Percentiles rank a stretch among this genome's conserved stretches.
Evolutionary conservation across 1,284 basidiomycete genomes (phyloP).

Genomic region (Anthracocystis panici-leucophaei): DNA sequence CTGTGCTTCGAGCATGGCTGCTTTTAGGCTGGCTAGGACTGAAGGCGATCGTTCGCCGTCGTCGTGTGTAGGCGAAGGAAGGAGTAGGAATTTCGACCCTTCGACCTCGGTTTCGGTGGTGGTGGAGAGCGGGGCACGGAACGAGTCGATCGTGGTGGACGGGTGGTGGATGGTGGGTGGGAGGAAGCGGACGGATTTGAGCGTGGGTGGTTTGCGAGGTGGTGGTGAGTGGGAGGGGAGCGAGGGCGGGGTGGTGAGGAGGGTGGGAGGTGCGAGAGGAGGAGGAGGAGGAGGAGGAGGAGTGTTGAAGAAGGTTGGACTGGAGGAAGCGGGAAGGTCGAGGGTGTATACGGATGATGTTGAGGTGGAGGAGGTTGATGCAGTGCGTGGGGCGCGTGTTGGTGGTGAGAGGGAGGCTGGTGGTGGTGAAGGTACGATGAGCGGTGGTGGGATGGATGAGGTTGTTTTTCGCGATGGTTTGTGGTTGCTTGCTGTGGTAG

Average conservation of each 20-base stretch:
- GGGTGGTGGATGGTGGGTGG: slow-evolving; percentile 1
- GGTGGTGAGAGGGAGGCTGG: neutral
- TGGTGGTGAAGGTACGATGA: neutral
- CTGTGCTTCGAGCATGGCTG: slow-evolving; percentile 45
- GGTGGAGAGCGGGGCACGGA: neutral
- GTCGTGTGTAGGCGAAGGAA: neutral
- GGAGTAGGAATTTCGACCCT: slow-evolving; percentile 14
- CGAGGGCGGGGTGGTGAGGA: neutral
- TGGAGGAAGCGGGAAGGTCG: slow-evolving; percentile 2
- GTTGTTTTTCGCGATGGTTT: neutral
- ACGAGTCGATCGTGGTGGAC: slow-evolving; percentile 7
- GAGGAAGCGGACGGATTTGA: slow-evolving; percentile 31
- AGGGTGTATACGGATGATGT: slow-evolving; percentile 13
- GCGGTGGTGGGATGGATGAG: neutral
- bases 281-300: slow-evolving; percentile 1
- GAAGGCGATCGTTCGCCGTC: slow-evolving; percentile 29
- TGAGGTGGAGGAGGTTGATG: slow-evolving; percentile 5
- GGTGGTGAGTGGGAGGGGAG: neutral
- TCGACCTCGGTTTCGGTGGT: neutral
- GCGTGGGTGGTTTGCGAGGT: neutral
- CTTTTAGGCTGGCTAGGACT: slow-evolving; percentile 27
- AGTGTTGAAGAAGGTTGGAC: slow-evolving; percentile 1
- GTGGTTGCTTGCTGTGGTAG: neutral
- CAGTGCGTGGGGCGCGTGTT: neutral
- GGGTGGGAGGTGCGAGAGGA: neutral